Base-by-base conservation (phyloP, 495 filamentous ascomycete species). In the Penicillium arizonense region DNA sequence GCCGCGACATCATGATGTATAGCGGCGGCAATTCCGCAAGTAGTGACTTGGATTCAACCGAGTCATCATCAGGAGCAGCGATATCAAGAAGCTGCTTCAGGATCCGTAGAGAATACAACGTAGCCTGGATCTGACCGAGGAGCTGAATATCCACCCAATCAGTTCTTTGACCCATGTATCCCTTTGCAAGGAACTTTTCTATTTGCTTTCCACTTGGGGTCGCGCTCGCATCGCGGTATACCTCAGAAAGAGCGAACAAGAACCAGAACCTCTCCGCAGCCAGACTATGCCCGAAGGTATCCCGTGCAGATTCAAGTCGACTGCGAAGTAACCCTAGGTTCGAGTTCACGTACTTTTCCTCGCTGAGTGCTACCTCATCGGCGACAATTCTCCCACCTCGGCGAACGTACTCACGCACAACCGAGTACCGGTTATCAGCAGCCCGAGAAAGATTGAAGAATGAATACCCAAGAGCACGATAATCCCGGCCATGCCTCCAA, bases 91-190 rank as follows among this genome's bases (percentile, higher is more conserved):
- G 61, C 52, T 90, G 86, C 30, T 74, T 72, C 3, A 85, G 58
- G 52, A 90, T 85, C 24, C 87, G 77, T 0, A 91, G 57, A 0
- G 87, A 88, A 56, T 90, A 90, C 6, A 80, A 68, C 4, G 77
- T 77, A 3, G 82, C 81, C 26, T 88, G 81, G 0, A 82, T 63
- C 53, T 88, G 83, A 5, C 85, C 86, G 11, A 75, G 59, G 10
- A 87, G 74, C 43, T 91, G 87, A 18, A 89, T 63, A 21, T 81
- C 75, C 2, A 77, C 74, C 88, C 87, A 90, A 7, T 64, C 63
- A 2, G 65, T 44, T 1, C 23, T 45, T 23, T 61, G 30, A 3
- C 53, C 63, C 56, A 63, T 56, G 8, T 55, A 61, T 1, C 71
- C 75, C 13, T 50, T 30, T 14, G 21, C 49, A 11, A 73, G 50